Evolutionary conservation across 2,329 filamentous ascomycete species (phyloP).

Genomic region (Blastomyces parvus): DNA sequence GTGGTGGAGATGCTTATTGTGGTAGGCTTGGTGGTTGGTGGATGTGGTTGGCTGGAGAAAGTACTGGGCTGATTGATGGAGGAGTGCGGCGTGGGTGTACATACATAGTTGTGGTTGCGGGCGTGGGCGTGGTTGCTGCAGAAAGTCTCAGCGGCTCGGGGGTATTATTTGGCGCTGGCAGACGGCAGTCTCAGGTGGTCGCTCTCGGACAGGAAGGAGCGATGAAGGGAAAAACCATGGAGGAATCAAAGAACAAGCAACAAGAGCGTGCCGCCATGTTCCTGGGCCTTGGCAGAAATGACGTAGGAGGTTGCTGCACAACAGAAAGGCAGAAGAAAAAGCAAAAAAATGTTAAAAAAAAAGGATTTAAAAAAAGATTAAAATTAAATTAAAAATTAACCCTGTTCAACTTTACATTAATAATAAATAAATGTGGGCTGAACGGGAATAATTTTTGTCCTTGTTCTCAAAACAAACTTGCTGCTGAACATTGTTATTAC

Average conservation of each 20-base stretch:
- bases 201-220: too few relatives aligned
- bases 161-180: background rate
- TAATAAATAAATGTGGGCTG: too few relatives aligned
- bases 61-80: background rate
- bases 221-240: background rate
- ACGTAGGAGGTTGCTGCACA: slow-evolving; percentile 6
- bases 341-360: background rate
- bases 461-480: background rate
- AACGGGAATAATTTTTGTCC: background rate
- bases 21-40: background rate
- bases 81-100: background rate
- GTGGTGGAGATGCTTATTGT: slow-evolving; percentile 3
- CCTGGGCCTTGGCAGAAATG: slow-evolving; percentile 10
- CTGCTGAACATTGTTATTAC: background rate
- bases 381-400: background rate
- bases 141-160: background rate
- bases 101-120: background rate
- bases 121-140: background rate
- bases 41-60: background rate
- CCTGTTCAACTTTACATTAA: background rate
- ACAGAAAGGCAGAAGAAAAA: background rate
- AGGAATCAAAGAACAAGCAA: background rate
- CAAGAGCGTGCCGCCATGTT: slow-evolving; percentile 2
- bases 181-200: background rate
- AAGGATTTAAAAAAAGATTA: background rate